Base-by-base conservation (phyloP, 1,284 basidiomycete genomes). In the Stygiomarasmius scandens region DNA sequence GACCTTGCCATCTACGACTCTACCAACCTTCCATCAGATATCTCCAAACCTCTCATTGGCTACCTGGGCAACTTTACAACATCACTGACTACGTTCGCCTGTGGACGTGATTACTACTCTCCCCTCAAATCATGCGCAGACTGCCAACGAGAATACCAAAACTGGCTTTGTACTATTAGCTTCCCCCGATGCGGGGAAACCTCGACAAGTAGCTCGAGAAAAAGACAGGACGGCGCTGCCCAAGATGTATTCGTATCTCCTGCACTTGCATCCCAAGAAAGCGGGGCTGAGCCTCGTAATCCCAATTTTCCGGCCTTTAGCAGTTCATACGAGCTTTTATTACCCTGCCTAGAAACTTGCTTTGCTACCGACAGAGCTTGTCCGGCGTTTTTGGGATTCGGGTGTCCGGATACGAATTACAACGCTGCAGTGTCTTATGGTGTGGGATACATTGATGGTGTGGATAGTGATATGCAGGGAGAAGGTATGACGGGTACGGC, bases 311-410 rank as follows among this genome's bases (percentile, higher is more conserved):
- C 83, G 5, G 59, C 73, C 12, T 73, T 79, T 59, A 66, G 66
- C 3, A 71, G 68, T 14, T 62, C 72, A 11, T 92, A 91, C 69
- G 75, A 71, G 12, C 79, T 84, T 68, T 75, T 95, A 9, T 71
- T 92, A 34, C 93, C 93, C 2, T 95, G 92, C 68, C 73, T 95
- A 12, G 87, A 91, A 69, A 84, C 80, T 27, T 95, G 93, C 72
- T 82, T 86, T 29, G 78, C 81, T 0, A 86, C 83, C 14, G 90
- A 93, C 67, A 80, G 92, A 29, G 81, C 85, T 22, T 95, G 93
- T 70, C 93, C 93, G 2, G 77, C 79, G 24, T 84, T 88, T 61
- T 66, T 95, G 20, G 80, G 82, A 2, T 91, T 93, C 71, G 76
- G 78, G 61, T 95, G 93, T 66, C 93, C 93, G 1, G 65, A 79